Conservation (phyloP, 179 eudicot genomes). For the Pouteria campechiana region DNA sequence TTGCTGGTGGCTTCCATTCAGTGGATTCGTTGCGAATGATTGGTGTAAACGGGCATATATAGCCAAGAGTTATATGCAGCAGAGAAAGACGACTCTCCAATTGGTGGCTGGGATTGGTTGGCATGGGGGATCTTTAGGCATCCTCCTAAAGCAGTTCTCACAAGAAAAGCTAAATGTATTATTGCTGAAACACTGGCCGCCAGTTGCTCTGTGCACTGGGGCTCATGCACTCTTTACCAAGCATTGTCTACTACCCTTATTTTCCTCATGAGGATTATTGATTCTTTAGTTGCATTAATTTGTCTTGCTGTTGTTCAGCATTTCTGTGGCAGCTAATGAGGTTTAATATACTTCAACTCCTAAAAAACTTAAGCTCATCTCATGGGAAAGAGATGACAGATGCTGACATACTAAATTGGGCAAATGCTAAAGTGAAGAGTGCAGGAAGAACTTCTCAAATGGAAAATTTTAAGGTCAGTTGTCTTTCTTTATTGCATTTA, state of each 20-base stretch:
- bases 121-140: too few relatives aligned
- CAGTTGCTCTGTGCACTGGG: too few relatives aligned
- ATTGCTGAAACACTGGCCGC: too few relatives aligned
- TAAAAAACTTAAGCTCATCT: constrained; percentile 63
- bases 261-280: not conserved
- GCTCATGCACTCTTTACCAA: constrained; percentile 1
- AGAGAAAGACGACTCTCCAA: too few relatives aligned
- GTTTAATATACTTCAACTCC: constrained; percentile 63
- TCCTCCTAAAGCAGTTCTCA: too few relatives aligned
- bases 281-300: not conserved
- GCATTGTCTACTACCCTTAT: not conserved
- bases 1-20: too few relatives aligned
- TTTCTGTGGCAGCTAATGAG: constrained; percentile 85
- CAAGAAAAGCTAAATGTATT: too few relatives aligned
- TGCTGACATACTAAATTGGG: constrained; percentile 63
- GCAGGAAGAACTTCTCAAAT: constrained; percentile 56
- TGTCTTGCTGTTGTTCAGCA: constrained; percentile 23
- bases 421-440: constrained; percentile 59
- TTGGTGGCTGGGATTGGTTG: too few relatives aligned
- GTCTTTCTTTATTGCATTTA: not conserved
- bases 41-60: too few relatives aligned
- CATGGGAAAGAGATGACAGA: constrained; percentile 69
- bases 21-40: too few relatives aligned
- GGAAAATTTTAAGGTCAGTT: constrained; percentile 54
- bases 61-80: too few relatives aligned